Evolutionary conservation across 768 basidiomycete genomes (phyloP), one percentile per base, ranked within the genome.

Genomic region (Amanita subjunquillea): DNA sequence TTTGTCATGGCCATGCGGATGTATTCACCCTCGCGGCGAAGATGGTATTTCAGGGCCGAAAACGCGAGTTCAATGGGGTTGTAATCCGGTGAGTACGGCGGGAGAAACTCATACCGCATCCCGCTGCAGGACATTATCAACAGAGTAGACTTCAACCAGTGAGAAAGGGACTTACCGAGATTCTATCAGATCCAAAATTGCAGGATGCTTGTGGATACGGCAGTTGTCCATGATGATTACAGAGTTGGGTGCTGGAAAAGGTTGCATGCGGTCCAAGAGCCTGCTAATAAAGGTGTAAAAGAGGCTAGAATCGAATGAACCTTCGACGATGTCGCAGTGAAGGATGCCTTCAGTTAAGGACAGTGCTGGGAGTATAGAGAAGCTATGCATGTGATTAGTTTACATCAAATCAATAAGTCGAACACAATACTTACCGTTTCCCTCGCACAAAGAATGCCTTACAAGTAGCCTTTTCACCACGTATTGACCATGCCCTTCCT

Each of bases 401-500:
- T 10, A 13, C n/a, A 6, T 29, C n/a, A 27, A 17, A 9, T 37
- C 7, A n/a, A n/a, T 27, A 25, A 22, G 7, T 20, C 32, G 27
- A 34, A 13, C 32, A 20, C 5, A 50, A 40, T 12, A 50, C 49
- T 39, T 22, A 50, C 49, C 49, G 37, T 15, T 13, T 9, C 13
- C 49, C 49, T 27, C 49, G 37, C 17, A 50, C 49, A 50, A 50
- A 50, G 34, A 40, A 42, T 17, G 37, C 49, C 49, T 42, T 39
- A 12, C 27, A 10, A 7, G 9, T n/a, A 5, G 49, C 49, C 7
- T 29, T 27, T 4, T 10, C 32, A 3, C 65, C 65, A 6, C 27
- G 43, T 6, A 58, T 58, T 6, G 63, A 58, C 67, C 67, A 70
- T 2, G 56, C 67, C 15, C 45, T 53, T 12, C 56, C 50, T 6